Evolutionary conservation across 2,329 filamentous ascomycete species (phyloP).

Genomic region (Epicoccum nigrum): DNA sequence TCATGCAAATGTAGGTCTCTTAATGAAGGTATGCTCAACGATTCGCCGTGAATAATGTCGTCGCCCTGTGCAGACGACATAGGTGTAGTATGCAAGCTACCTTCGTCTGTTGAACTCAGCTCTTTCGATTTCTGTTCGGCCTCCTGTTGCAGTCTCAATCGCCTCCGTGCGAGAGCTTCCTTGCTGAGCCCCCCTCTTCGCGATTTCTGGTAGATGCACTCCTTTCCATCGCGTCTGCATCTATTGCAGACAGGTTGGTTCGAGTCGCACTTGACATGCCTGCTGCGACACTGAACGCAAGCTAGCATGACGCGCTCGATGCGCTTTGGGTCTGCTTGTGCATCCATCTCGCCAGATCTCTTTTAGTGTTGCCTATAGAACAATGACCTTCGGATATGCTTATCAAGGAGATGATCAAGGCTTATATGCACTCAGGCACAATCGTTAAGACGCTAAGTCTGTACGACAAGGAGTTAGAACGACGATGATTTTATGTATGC

Average conservation of each 20-base stretch:
- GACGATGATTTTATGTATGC: no score
- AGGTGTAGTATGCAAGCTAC: neutral
- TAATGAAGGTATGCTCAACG: conserved; percentile 1
- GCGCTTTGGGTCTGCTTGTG: conserved; percentile 21
- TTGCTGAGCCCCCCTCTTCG: conserved; percentile 44
- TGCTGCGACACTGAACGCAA: conserved; percentile 42
- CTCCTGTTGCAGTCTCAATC: conserved; percentile 36
- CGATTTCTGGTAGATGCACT: conserved; percentile 42
- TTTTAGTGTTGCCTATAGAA: neutral
- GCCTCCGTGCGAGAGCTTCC: conserved; percentile 38
- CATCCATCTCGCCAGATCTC: no score
- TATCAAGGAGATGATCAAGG: neutral
- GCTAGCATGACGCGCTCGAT: conserved; percentile 41
- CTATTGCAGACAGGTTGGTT: conserved; percentile 39
- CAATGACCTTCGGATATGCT: neutral
- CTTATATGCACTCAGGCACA: neutral
- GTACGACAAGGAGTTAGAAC: no score
- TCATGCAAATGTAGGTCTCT: conserved; percentile 11
- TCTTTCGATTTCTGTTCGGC: conserved; percentile 16
- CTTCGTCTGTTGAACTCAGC: neutral
- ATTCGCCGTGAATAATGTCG: neutral
- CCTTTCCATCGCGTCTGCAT: conserved; percentile 42
- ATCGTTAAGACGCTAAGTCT: neutral
- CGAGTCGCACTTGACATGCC: conserved; percentile 45
- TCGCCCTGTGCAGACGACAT: conserved; percentile 5